Evolutionary conservation across 805 yeast species (phyloP).

Genomic region (Metschnikowia kunwiensis): DNA sequence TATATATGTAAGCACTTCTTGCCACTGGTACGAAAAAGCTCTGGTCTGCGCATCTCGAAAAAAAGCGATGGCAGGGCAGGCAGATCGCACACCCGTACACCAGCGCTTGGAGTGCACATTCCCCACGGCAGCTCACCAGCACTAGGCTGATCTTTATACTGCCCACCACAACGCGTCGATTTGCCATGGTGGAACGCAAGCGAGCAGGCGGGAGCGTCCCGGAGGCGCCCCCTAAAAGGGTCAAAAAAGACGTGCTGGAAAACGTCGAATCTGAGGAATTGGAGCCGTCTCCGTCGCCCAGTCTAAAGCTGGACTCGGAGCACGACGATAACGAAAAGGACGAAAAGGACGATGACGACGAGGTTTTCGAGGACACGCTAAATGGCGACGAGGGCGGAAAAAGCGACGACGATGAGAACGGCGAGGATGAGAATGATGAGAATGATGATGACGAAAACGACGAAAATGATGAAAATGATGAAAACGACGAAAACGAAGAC

Average conservation of each 20-base stretch:
- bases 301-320: constrained; percentile 20
- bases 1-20: no score
- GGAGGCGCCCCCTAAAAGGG: constrained; percentile 25
- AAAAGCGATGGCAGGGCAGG: no score
- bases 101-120: no score
- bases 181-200: constrained; percentile 37
- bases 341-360: constrained; percentile 9
- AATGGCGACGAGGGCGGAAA: constrained; percentile 27
- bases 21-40: no score
- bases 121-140: no score
- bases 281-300: constrained; percentile 9
- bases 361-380: constrained; percentile 13
- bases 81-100: no score
- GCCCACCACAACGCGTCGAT: no score
- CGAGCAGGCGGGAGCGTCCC: constrained; percentile 24
- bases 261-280: constrained; percentile 26
- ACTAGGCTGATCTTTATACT: no score
- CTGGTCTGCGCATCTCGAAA: no score
- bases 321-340: constrained; percentile 15
- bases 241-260: constrained; percentile 18
- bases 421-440: constrained; percentile 5
- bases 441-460: constrained; percentile 6
- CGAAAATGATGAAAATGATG: constrained; percentile 7
- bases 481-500: constrained; percentile 14
- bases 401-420: constrained; percentile 23